Percentiles rank a stretch among this genome's conserved stretches.
Evolutionary conservation across 2,329 filamentous ascomycete species (phyloP).

Genomic region (Fusarium humuli): DNA sequence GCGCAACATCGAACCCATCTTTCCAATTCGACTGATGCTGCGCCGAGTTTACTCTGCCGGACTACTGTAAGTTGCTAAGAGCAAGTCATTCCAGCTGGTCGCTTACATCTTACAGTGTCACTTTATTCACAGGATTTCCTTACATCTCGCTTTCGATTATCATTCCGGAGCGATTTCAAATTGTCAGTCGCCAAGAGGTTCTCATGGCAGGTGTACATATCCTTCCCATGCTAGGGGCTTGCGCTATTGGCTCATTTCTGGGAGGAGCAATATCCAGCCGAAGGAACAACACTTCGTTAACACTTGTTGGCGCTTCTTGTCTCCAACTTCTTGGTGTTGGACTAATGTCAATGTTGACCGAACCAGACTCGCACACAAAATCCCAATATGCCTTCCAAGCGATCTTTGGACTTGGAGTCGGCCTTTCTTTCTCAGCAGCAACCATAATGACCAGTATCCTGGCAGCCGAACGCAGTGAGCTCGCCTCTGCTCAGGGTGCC

Average conservation of each 20-base stretch:
- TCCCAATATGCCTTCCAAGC: constrained; percentile 66
- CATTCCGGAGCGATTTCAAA: constrained; percentile 70
- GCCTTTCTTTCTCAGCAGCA: constrained; percentile 66
- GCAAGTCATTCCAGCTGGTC: not conserved
- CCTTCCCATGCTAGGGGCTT: constrained; percentile 68
- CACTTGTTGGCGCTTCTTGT: constrained; percentile 61
- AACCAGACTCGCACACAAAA: constrained; percentile 49
- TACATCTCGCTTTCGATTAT: constrained; percentile 69
- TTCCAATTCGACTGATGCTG: constrained; percentile 62
- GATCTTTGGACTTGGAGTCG: constrained; percentile 69
- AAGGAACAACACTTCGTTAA: constrained; percentile 65
- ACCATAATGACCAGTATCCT: constrained; percentile 69
- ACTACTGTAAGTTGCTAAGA: constrained; percentile 57
- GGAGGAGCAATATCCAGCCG: constrained; percentile 65
- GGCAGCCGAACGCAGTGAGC: constrained; percentile 58
- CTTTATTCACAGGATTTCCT: constrained; percentile 67
- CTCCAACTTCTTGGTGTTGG: constrained; percentile 66
- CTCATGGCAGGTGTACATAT: constrained; percentile 68
- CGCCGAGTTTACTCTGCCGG: constrained; percentile 64
- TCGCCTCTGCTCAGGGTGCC: constrained; percentile 69
- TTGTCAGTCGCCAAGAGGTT: constrained; percentile 65
- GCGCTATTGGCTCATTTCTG: constrained; percentile 67
- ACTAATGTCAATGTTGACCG: constrained; percentile 60
- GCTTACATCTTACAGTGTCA: constrained; percentile 57
- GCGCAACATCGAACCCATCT: constrained; percentile 63